These are phyloP conservation scores for Vicia faba DNA, from an alignment of 306 rosid species.

Conservation along the genomic window DNA sequence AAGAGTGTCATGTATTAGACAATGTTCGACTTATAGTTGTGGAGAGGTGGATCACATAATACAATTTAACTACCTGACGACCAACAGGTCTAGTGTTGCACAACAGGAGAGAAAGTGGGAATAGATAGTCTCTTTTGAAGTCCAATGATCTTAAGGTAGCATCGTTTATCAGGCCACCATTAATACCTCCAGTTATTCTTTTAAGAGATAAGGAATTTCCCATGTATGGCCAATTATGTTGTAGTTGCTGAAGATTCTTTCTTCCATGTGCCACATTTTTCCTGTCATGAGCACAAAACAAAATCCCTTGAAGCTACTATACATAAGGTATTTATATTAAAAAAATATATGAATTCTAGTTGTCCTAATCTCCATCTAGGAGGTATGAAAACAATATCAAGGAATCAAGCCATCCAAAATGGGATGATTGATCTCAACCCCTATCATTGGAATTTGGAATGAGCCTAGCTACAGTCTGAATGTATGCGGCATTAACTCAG, in stretches of 20 bases:
- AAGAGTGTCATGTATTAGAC: conserved; percentile 44
- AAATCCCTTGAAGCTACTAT: conserved; percentile 23
- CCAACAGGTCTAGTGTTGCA: conserved; percentile 96
- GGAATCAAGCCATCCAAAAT: conserved; percentile 20
- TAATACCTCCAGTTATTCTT: conserved; percentile 87
- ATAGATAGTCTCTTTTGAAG: conserved; percentile 73
- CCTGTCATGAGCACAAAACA: conserved; percentile 51
- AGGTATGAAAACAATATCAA: conserved; percentile 31
- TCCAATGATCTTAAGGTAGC: conserved; percentile 74
- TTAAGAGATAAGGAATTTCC: conserved; percentile 78
- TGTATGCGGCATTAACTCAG: conserved; percentile 31
- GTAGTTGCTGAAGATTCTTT: conserved; percentile 60
- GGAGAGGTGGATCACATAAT: conserved; percentile 24
- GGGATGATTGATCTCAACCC: conserved; percentile 18
- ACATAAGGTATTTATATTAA: conserved; percentile 7
- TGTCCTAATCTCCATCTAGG: conserved; percentile 22
- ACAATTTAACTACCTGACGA: conserved; percentile 67
- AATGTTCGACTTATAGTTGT: conserved; percentile 17
- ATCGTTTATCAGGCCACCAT: conserved; percentile 88
- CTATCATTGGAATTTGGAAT: conserved; percentile 22
- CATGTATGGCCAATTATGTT: conserved; percentile 67
- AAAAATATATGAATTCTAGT: conserved; percentile 11
- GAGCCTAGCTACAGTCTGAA: conserved; percentile 19
- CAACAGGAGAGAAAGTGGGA: conserved; percentile 77
- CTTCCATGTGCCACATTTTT: conserved; percentile 47